These are phyloP conservation scores for Kazachstania psychrophila DNA, from an alignment of 805 yeast genomes.

Conservation along the genomic window DNA sequence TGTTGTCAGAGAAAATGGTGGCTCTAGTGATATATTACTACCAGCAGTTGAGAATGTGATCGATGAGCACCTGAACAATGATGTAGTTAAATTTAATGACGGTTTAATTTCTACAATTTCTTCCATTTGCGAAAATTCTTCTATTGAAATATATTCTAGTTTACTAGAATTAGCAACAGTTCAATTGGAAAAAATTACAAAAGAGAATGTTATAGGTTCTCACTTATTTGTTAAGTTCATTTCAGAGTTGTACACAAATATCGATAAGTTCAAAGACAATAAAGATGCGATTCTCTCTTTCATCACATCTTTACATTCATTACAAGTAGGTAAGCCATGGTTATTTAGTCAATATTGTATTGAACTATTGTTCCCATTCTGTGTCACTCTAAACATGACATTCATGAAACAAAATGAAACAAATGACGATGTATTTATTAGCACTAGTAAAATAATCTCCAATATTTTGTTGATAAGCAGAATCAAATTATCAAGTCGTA, in stretches of 20 bases:
- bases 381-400: conserved; percentile 6
- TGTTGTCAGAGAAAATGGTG: conserved; percentile 23
- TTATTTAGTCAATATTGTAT: conserved; percentile 54
- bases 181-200: conserved; percentile 13
- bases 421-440: conserved; percentile 30
- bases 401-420: not conserved
- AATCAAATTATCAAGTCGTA: conserved; percentile 57
- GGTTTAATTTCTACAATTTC: conserved; percentile 10
- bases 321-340: conserved; percentile 46
- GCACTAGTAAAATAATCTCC: conserved; percentile 45
- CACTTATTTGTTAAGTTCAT: conserved; percentile 27
- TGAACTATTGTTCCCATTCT: conserved; percentile 42
- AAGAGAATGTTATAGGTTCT: conserved; percentile 15
- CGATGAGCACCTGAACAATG: not conserved
- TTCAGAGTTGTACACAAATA: conserved; percentile 23
- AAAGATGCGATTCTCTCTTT: conserved; percentile 10
- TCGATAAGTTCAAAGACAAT: conserved; percentile 7
- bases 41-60: conserved; percentile 18
- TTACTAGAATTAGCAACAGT: conserved; percentile 18
- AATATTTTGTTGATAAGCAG: conserved; percentile 59
- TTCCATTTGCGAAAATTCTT: conserved; percentile 7
- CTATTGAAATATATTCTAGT: conserved; percentile 5
- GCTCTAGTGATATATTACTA: conserved; percentile 8
- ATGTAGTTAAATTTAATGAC: conserved; percentile 12
- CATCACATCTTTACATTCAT: conserved; percentile 30